Percentiles rank a stretch among this genome's conserved stretches.
These are phyloP conservation scores for Hamamelis virginiana DNA, from an alignment of 164 flowering plant genomes.

Conservation along the genomic window DNA sequence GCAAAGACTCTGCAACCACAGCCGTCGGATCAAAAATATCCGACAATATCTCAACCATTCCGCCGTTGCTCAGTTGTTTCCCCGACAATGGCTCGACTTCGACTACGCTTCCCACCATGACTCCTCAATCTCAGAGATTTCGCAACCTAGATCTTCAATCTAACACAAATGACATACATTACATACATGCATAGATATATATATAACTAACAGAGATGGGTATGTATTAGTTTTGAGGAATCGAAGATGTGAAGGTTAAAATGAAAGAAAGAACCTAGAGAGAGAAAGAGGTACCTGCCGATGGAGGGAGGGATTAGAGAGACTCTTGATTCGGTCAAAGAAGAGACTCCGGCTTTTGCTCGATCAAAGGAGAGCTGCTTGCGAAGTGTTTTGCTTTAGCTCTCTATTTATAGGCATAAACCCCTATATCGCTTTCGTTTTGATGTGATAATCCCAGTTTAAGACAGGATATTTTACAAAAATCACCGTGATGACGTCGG, in stretches of 20 bases:
- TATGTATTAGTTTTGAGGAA: neutral
- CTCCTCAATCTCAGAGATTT: neutral
- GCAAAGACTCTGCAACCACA: slow-evolving; percentile 45
- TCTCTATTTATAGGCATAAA: neutral
- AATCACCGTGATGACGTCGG: too few species aligned
- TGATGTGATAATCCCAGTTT: too few species aligned
- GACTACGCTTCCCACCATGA: slow-evolving; percentile 11
- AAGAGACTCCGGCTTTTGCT: too few species aligned
- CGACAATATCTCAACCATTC: slow-evolving; percentile 24
- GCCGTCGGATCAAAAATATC: slow-evolving; percentile 45
- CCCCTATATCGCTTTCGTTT: too few species aligned
- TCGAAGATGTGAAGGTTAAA: neutral
- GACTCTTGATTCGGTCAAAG: slow-evolving; percentile 1
- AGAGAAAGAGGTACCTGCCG: neutral
- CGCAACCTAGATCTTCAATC: slow-evolving; percentile 2
- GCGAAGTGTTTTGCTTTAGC: too few species aligned
- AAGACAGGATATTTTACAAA: too few species aligned
- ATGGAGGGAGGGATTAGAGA: neutral
- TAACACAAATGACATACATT: neutral
- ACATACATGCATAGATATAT: too few species aligned
- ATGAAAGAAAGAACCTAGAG: neutral
- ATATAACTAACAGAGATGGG: too few species aligned
- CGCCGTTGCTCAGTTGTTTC: neutral
- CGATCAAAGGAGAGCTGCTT: too few species aligned
- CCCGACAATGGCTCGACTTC: slow-evolving; percentile 1